phyloP scores from a whole-genome alignment of 768 basidiomycete genomes.

The Kwoniella sp. region DNA sequence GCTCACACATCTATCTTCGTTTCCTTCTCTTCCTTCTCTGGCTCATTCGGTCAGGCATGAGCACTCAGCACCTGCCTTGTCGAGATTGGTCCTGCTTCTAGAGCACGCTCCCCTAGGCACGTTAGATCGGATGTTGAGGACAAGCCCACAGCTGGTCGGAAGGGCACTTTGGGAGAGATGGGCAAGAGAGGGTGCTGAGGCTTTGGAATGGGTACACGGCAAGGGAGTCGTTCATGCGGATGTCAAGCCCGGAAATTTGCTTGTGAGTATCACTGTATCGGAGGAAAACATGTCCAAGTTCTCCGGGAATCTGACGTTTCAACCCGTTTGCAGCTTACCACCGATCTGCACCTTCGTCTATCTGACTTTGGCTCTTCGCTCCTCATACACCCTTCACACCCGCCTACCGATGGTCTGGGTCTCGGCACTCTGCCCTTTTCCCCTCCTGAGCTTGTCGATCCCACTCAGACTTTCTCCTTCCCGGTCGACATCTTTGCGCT shows the following conservation, averaged over 20 bases:
- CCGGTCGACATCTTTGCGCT: slow-evolving; percentile 59
- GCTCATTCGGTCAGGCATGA: slow-evolving; percentile 22
- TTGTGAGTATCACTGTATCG: too few relatives aligned
- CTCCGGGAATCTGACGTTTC: neutral
- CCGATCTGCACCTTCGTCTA: slow-evolving; percentile 53
- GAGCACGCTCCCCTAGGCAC: slow-evolving; percentile 51
- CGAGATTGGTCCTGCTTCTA: slow-evolving; percentile 47
- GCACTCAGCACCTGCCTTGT: slow-evolving; percentile 22
- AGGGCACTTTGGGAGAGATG: slow-evolving; percentile 50
- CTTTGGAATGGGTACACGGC: slow-evolving; percentile 55
- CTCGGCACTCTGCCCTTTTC: slow-evolving; percentile 59
- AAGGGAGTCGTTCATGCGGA: slow-evolving; percentile 59
- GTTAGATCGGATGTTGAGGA: slow-evolving; percentile 47
- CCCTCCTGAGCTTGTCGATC: slow-evolving; percentile 58
- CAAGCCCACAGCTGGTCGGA: slow-evolving; percentile 44
- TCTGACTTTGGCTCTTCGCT: slow-evolving; percentile 59
- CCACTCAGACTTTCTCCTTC: slow-evolving; percentile 56
- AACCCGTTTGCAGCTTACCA: slow-evolving; percentile 35
- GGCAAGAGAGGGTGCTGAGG: slow-evolving; percentile 52
- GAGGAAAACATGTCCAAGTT: neutral
- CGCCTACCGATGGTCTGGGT: slow-evolving; percentile 56
- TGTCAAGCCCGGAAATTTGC: slow-evolving; percentile 59
- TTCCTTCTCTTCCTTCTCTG: slow-evolving; percentile 38
- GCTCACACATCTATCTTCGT: slow-evolving; percentile 23
- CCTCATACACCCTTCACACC: slow-evolving; percentile 49